These are phyloP conservation scores for Escallonia rubra DNA, from an alignment of 129 eudicot genomes.

Conservation along the genomic window DNA sequence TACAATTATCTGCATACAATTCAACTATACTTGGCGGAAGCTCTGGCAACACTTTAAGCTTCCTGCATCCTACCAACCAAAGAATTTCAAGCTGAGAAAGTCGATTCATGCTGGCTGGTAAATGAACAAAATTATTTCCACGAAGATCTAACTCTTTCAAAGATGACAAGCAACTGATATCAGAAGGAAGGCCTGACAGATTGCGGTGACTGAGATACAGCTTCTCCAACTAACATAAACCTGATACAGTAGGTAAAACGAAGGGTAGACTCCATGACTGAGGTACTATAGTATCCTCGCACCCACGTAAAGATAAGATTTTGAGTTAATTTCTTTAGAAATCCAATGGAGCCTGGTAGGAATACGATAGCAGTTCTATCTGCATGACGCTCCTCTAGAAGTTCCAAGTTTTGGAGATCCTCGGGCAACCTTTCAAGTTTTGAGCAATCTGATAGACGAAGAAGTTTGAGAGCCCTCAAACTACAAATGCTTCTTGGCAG, in stretches of 20 bases:
- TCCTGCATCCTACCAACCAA: slow-evolving; percentile 40
- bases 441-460: background rate
- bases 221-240: slow-evolving; percentile 19
- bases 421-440: slow-evolving; percentile 5
- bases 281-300: slow-evolving; percentile 5
- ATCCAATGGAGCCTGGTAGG: slow-evolving; percentile 1
- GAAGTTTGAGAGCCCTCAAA: background rate
- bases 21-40: slow-evolving; percentile 29
- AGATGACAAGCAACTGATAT: slow-evolving; percentile 18
- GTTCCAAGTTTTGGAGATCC: background rate
- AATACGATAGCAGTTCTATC: slow-evolving; percentile 8
- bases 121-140: slow-evolving; percentile 25
- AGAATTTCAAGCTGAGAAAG: slow-evolving; percentile 29
- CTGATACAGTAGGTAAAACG: slow-evolving; percentile 25
- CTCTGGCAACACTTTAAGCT: slow-evolving; percentile 32
- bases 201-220: slow-evolving; percentile 26
- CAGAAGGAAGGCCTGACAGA: slow-evolving; percentile 10
- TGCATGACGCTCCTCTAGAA: slow-evolving; percentile 3
- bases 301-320: slow-evolving; percentile 9
- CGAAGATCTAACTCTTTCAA: slow-evolving; percentile 31
- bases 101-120: slow-evolving; percentile 29
- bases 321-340: slow-evolving; percentile 1
- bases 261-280: slow-evolving; percentile 9
- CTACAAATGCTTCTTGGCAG: background rate
- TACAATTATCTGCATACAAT: slow-evolving; percentile 30